Evolutionary conservation across 2,329 filamentous ascomycete species (phyloP).

Genomic region (Stachybotrys chartarum): DNA sequence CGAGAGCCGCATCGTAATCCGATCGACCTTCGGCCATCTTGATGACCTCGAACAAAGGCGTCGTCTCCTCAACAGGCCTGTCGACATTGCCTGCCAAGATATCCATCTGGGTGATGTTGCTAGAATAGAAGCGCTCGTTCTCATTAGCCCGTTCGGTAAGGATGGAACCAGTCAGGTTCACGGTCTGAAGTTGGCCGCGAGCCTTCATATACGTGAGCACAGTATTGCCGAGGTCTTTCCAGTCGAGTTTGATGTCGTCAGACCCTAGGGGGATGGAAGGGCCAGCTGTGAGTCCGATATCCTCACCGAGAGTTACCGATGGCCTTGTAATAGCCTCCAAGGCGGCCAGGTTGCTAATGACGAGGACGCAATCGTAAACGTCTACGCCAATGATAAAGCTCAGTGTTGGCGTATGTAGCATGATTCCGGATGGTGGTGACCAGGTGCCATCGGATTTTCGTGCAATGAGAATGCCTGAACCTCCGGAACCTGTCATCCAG

Average conservation of each 20-base stretch:
- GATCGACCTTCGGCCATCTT: constrained; percentile 79
- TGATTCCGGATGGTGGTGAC: constrained; percentile 85
- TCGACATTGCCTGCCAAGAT: constrained; percentile 50
- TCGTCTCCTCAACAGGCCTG: constrained; percentile 46
- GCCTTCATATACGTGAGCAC: constrained; percentile 54
- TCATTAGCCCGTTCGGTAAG: constrained; percentile 51
- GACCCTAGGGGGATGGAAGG: constrained; percentile 56
- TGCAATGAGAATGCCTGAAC: constrained; percentile 79
- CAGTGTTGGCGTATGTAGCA: constrained; percentile 81
- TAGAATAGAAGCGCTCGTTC: constrained; percentile 52
- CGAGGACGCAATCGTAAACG: constrained; percentile 90
- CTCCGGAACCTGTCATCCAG: constrained; percentile 86
- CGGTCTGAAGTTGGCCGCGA: constrained; percentile 46
- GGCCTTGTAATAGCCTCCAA: constrained; percentile 78
- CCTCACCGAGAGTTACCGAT: constrained; percentile 72
- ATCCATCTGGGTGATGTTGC: constrained; percentile 44
- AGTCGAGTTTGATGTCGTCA: constrained; percentile 42
- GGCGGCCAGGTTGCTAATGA: constrained; percentile 81
- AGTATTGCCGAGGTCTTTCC: constrained; percentile 45
- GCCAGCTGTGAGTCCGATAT: constrained; percentile 69
- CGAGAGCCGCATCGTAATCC: constrained; percentile 61
- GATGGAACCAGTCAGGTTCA: constrained; percentile 49
- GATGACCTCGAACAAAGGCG: constrained; percentile 69
- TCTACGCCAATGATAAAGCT: constrained; percentile 90
- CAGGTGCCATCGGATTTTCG: constrained; percentile 80